Conservation (phyloP, 2,329 filamentous ascomycete genomes). For the Nemania bipapillata region DNA sequence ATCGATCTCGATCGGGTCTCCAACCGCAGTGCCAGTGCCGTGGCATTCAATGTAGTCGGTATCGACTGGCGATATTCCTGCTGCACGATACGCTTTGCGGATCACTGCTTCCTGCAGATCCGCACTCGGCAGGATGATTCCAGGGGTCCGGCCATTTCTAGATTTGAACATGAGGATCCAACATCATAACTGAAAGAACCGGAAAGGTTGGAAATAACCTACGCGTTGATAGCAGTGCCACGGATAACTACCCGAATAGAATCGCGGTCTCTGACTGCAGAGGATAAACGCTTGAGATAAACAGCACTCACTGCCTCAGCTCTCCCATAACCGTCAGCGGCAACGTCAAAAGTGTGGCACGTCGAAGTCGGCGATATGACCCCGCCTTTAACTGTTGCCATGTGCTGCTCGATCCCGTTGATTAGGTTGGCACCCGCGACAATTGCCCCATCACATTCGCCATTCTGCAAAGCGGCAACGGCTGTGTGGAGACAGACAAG, state of each 20-base stretch:
- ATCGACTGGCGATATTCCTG: slow-evolving; percentile 41
- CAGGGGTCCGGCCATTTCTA: slow-evolving; percentile 56
- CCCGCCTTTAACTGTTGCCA: slow-evolving; percentile 39
- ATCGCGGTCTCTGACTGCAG: slow-evolving; percentile 52
- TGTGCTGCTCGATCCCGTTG: slow-evolving; percentile 38
- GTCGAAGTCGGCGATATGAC: slow-evolving; percentile 54
- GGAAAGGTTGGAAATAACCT: background rate
- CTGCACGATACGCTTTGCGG: slow-evolving; percentile 49
- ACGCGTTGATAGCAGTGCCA: slow-evolving; percentile 38
- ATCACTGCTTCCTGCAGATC: slow-evolving; percentile 52
- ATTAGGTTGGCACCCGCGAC: slow-evolving; percentile 45
- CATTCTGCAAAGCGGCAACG: slow-evolving; percentile 24
- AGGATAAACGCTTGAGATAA: slow-evolving; percentile 57
- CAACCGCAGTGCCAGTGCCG: background rate
- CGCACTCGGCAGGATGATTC: slow-evolving; percentile 59
- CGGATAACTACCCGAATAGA: slow-evolving; percentile 35
- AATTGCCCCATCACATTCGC: slow-evolving; percentile 43
- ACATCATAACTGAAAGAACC: background rate
- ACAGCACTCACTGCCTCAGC: slow-evolving; percentile 61
- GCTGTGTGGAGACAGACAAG: slow-evolving; percentile 44
- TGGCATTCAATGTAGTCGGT: background rate
- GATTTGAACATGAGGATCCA: background rate
- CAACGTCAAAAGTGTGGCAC: slow-evolving; percentile 56
- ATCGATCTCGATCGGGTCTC: background rate
- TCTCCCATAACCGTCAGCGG: slow-evolving; percentile 63